phyloP scores from a whole-genome alignment of 345 rosid genomes.

The Eucalyptus cloeziana region DNA sequence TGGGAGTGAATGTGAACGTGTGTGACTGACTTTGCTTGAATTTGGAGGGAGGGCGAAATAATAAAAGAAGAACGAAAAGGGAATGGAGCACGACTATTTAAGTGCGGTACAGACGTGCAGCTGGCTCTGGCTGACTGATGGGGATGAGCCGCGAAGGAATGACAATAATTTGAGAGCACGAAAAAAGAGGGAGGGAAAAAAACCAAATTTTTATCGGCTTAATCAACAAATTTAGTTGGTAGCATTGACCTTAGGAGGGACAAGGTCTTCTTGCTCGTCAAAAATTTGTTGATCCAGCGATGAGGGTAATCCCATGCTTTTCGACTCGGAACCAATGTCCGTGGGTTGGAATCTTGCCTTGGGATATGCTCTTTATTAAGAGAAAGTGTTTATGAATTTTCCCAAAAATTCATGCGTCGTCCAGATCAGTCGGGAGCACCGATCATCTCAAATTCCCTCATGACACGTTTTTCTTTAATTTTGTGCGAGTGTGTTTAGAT shows the following conservation, averaged over 20 bases:
- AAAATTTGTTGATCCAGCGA: not conserved
- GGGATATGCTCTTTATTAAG: not conserved
- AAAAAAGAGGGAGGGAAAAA: not conserved
- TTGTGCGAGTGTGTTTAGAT: not conserved
- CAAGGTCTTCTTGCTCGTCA: not conserved
- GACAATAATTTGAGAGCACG: not conserved
- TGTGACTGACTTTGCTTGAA: not conserved
- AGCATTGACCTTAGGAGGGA: not conserved
- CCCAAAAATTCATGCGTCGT: rapidly evolving
- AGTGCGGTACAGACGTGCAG: not conserved
- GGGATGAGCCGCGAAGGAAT: not conserved
- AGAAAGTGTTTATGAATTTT: not conserved
- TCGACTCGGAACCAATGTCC: not conserved
- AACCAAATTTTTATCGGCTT: not conserved
- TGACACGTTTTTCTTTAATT: not conserved
- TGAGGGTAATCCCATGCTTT: not conserved
- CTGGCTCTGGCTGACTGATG: not conserved
- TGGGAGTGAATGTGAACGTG: not conserved
- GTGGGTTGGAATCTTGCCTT: not conserved
- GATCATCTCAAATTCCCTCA: rapidly evolving
- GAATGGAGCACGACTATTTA: not conserved
- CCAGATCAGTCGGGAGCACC: rapidly evolving
- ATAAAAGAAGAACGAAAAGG: not conserved
- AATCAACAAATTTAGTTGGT: not conserved
- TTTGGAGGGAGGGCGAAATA: not conserved